Base-by-base conservation (phyloP, 345 rosid genomes). In the Syzygium aqueum region DNA sequence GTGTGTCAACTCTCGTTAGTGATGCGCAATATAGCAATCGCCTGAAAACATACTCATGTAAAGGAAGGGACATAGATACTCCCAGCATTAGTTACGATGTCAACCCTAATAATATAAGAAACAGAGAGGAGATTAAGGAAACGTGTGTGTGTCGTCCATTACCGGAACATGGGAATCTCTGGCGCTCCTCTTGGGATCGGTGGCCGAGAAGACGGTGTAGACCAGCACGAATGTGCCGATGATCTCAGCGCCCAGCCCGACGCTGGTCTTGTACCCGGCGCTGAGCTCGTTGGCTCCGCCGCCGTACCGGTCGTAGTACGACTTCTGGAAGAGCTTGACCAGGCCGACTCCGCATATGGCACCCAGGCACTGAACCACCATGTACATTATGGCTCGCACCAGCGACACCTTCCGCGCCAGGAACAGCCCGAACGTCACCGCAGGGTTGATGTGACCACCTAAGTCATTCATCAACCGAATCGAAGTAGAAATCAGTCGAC, bases 161-260 rank as follows among this genome's bases (percentile, higher is more conserved):
- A 88, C 89, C 52, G 91, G 91, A 63, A 90, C 86, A 85, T 88
- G 90, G 51, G 89, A 88, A 40, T 90, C 90, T 67, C 87, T 85
- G 43, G 88, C 91, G 51, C 51, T 87, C 37, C 89, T 80, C 86
- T 88, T 87, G 67, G 91, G 90, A 57, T 90, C 90, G 50, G 90
- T 88, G 50, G 91, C 91, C 17, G 90, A 88, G 88, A 90, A 90
- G 53, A 88, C 91, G 19, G 88, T 87, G 89, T 88, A 88, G 73
- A 90, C 89, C 11, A 90, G 87, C n/a, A 86, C 89, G 78, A 86
- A 90, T 7, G 89, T 88, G 53, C 91, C 91, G 30, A 90, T 88
- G 85, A 88, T 85, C 89, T 88, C 91, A 11, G 91, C 91, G 21
- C 90, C 88, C 14, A 89, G 77, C 84, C 90, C 90, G 30, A 59